Percentiles rank a stretch among this genome's conserved stretches.
Evolutionary conservation across 306 rosid genomes (phyloP).

Genomic region (Cercis canadensis): DNA sequence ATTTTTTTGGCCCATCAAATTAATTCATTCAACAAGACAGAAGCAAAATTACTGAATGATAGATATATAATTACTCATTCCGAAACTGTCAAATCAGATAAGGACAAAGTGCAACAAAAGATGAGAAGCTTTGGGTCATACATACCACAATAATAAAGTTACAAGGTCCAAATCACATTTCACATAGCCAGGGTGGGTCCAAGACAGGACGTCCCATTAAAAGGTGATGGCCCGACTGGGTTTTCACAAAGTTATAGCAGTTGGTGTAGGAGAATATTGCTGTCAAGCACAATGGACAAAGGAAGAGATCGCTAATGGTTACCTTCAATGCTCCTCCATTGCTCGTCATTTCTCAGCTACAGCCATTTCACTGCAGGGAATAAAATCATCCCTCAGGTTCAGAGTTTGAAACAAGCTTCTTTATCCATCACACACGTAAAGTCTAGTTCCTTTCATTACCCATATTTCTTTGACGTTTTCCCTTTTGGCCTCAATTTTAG

Average conservation of each 20-base stretch:
- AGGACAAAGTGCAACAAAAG: background rate
- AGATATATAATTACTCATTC: too few relatives aligned
- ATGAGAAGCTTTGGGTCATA: background rate
- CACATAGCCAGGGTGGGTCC: too few relatives aligned
- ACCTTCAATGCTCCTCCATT: constrained; percentile 2
- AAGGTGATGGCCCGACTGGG: too few relatives aligned
- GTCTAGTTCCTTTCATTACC: background rate
- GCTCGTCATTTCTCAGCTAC: background rate
- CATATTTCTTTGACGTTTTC: constrained; percentile 13
- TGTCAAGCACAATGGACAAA: constrained; percentile 20
- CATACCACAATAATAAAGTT: too few relatives aligned
- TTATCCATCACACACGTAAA: background rate
- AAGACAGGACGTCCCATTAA: too few relatives aligned
- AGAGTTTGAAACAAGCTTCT: background rate
- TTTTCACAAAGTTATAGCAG: background rate
- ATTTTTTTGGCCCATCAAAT: too few relatives aligned
- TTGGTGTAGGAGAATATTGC: background rate
- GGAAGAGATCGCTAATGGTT: background rate
- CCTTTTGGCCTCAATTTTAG: background rate
- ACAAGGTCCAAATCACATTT: too few relatives aligned
- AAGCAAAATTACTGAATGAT: too few relatives aligned
- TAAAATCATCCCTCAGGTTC: too few relatives aligned
- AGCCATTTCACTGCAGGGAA: background rate
- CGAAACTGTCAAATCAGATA: background rate
- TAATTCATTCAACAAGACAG: too few relatives aligned